These are phyloP conservation scores for Zymoseptoria ardabiliae DNA, from an alignment of 2,329 filamentous ascomycete species.

Conservation along the genomic window DNA sequence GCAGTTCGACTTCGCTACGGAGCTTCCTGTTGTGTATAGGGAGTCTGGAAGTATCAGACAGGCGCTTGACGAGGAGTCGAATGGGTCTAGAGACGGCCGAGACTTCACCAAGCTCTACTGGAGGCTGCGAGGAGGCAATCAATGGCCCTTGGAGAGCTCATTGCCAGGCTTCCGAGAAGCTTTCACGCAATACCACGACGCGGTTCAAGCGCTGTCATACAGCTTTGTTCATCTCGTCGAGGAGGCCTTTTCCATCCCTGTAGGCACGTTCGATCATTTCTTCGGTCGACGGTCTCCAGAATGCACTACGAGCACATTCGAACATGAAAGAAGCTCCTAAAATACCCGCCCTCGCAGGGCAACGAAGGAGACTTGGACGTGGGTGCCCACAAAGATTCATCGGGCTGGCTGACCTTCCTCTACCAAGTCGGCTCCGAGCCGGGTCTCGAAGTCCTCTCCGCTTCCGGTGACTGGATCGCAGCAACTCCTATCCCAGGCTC, in stretches of 20 bases:
- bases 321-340: constrained; percentile 34
- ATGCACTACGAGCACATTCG: neutral
- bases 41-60: constrained; percentile 3
- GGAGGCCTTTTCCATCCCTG: constrained; percentile 45
- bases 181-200: constrained; percentile 41
- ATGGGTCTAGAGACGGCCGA: constrained; percentile 38
- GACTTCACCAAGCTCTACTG: constrained; percentile 35
- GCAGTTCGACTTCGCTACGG: constrained; percentile 55
- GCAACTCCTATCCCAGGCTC: constrained; percentile 43
- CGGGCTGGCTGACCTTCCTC: constrained; percentile 58
- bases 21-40: constrained; percentile 37
- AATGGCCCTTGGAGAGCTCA: constrained; percentile 28
- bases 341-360: constrained; percentile 39
- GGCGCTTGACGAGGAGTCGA: constrained; percentile 33
- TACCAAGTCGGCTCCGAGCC: constrained; percentile 51
- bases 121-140: constrained; percentile 34
- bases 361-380: constrained; percentile 43
- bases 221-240: constrained; percentile 52
- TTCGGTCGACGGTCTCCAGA: constrained; percentile 33
- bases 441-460: constrained; percentile 47
- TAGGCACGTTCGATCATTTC: constrained; percentile 42
- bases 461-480: constrained; percentile 44
- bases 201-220: constrained; percentile 45
- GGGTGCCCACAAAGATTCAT: constrained; percentile 56
- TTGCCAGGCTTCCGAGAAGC: constrained; percentile 29